These are phyloP conservation scores for Rhododendron griersonianum DNA, from an alignment of 148 eudicot species.

Conservation along the genomic window DNA sequence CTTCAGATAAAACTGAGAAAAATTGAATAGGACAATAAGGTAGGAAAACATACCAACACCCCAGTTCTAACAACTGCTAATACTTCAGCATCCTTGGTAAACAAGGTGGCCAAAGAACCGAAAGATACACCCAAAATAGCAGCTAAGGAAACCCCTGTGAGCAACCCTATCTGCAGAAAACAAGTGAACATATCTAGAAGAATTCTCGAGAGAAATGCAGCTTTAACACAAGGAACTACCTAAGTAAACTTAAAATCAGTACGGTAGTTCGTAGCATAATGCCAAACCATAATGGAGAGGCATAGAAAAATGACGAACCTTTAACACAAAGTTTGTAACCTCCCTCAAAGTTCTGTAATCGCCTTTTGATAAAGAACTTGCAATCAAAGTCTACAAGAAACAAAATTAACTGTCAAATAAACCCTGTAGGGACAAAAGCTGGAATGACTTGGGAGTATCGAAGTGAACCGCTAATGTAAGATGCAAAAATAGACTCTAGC, in stretches of 20 bases:
- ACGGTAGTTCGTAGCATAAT: neutral
- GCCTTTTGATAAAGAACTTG: conserved; percentile 67
- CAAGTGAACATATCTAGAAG: neutral
- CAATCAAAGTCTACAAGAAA: conserved; percentile 65
- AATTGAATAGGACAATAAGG: neutral
- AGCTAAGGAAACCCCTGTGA: conserved; percentile 64
- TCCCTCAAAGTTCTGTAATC: conserved; percentile 64
- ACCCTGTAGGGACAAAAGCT: neutral
- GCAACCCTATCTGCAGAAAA: conserved; percentile 58
- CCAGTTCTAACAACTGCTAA: conserved; percentile 61
- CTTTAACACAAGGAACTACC: neutral
- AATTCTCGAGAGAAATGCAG: neutral
- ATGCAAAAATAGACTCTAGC: neutral
- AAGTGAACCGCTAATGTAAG: neutral
- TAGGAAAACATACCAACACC: conserved; percentile 49
- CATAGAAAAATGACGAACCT: conserved; percentile 36
- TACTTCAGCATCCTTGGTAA: conserved; percentile 69
- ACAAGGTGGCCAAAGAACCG: conserved; percentile 59
- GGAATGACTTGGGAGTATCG: neutral
- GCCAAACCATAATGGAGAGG: neutral
- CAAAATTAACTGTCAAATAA: conserved; percentile 2
- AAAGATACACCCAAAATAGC: conserved; percentile 63
- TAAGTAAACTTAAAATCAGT: neutral
- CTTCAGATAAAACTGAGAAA: neutral
- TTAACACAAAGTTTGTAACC: conserved; percentile 57